These are phyloP conservation scores for Lolium perenne DNA, from an alignment of 176 grass and related monocot species.

Conservation along the genomic window DNA sequence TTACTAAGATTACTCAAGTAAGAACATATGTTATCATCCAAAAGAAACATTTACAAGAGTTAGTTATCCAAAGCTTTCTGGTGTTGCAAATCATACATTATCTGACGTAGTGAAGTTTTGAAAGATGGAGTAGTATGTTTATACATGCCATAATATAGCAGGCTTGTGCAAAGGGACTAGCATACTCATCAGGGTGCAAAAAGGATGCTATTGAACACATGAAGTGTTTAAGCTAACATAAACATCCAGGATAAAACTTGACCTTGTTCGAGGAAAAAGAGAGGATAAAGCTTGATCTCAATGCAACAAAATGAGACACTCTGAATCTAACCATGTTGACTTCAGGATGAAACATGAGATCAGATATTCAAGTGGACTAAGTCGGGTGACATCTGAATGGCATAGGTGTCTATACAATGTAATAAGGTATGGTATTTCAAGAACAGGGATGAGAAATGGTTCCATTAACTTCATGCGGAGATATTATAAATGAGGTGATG, in stretches of 20 bases:
- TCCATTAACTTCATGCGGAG: background rate
- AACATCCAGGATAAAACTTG: slow-evolving; percentile 16
- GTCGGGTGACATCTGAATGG: background rate
- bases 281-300: slow-evolving; percentile 7
- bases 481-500: slow-evolving; percentile 8
- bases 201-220: background rate
- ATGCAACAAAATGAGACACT: background rate
- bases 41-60: slow-evolving; percentile 13
- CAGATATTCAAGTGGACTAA: background rate
- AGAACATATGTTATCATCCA: background rate
- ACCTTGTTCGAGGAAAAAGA: background rate
- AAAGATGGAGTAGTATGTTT: background rate
- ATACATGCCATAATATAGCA: background rate
- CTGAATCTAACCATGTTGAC: slow-evolving; percentile 16
- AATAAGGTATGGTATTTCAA: slow-evolving; percentile 19
- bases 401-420: background rate
- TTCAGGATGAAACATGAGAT: background rate
- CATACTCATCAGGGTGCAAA: background rate
- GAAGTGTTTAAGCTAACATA: background rate
- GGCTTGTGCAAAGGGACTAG: background rate
- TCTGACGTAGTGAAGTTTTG: background rate
- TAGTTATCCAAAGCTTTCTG: background rate
- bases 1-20: background rate
- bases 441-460: background rate
- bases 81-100: background rate